Conservation (phyloP, 345 rosid genomes). For the Populus ilicifolia region DNA sequence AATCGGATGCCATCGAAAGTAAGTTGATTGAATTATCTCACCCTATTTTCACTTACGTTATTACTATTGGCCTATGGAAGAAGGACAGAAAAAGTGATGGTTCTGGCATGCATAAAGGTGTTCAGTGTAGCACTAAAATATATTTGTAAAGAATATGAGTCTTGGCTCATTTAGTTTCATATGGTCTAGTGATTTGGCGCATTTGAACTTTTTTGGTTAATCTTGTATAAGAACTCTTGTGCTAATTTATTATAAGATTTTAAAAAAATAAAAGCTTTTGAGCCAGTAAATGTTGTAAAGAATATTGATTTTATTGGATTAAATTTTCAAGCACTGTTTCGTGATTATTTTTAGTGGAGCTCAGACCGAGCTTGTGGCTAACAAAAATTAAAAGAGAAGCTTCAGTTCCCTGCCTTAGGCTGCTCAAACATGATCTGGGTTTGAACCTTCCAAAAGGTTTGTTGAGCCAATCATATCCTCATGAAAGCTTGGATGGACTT, state of each 20-base stretch:
- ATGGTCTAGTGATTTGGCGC: not conserved
- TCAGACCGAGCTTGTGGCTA: not conserved
- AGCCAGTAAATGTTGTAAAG: not conserved
- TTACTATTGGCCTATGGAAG: not conserved
- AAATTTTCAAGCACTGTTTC: not conserved
- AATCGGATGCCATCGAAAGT: slow-evolving; percentile 64
- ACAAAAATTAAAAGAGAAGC: not conserved
- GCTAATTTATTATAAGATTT: not conserved
- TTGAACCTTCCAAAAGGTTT: not conserved
- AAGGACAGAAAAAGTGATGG: not conserved
- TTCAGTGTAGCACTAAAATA: not conserved
- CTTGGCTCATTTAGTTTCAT: not conserved
- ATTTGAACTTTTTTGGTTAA: not conserved
- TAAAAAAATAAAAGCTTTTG: not conserved
- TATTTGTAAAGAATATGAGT: no score
- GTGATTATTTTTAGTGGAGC: not conserved
- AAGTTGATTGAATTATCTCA: slow-evolving; percentile 1
- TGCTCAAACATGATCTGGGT: not conserved
- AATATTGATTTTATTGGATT: not conserved
- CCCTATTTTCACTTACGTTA: not conserved
- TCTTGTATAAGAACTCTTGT: not conserved
- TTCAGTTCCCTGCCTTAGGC: not conserved
- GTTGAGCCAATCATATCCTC: not conserved
- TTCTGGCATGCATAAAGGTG: not conserved
- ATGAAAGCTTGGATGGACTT: not conserved